Evolutionary conservation across 805 yeast species (phyloP).

Genomic region (Candida boleticola): DNA sequence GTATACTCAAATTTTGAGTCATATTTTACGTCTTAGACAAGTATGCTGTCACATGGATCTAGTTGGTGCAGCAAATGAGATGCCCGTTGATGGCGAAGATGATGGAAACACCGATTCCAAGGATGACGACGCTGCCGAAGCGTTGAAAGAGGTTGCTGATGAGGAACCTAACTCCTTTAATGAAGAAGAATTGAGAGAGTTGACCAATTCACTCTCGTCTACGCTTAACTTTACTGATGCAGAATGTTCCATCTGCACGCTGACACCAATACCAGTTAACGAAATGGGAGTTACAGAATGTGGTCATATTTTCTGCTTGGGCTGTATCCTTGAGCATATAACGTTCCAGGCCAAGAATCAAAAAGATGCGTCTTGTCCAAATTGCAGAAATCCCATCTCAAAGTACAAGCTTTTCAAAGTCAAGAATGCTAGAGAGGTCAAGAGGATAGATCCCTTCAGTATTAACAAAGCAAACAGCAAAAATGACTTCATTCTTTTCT

Average conservation of each 20-base stretch:
- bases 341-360: slow-evolving; percentile 57
- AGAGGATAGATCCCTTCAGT: slow-evolving; percentile 21
- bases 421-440: slow-evolving; percentile 20
- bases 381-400: slow-evolving; percentile 62
- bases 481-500: slow-evolving; percentile 29
- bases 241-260: slow-evolving; percentile 86
- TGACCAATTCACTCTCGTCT: slow-evolving; percentile 17
- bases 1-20: slow-evolving; percentile 78
- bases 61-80: slow-evolving; percentile 50
- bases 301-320: slow-evolving; percentile 75
- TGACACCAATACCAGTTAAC: slow-evolving; percentile 54
- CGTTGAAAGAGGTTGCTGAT: slow-evolving; percentile 10
- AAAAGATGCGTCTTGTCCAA: slow-evolving; percentile 62
- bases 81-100: slow-evolving; percentile 46
- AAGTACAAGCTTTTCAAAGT: slow-evolving; percentile 48
- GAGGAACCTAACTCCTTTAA: slow-evolving; percentile 3
- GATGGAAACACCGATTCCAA: slow-evolving; percentile 16
- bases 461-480: slow-evolving; percentile 16
- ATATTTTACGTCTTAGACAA: slow-evolving; percentile 80
- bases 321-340: slow-evolving; percentile 72
- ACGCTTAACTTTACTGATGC: slow-evolving; percentile 38
- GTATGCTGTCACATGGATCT: slow-evolving; percentile 82
- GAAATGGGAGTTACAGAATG: slow-evolving; percentile 69
- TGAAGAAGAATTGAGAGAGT: slow-evolving; percentile 17
- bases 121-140: slow-evolving; percentile 9